Conservation (phyloP, 495 filamentous ascomycete species). For the Penicillium ochrochloron region DNA sequence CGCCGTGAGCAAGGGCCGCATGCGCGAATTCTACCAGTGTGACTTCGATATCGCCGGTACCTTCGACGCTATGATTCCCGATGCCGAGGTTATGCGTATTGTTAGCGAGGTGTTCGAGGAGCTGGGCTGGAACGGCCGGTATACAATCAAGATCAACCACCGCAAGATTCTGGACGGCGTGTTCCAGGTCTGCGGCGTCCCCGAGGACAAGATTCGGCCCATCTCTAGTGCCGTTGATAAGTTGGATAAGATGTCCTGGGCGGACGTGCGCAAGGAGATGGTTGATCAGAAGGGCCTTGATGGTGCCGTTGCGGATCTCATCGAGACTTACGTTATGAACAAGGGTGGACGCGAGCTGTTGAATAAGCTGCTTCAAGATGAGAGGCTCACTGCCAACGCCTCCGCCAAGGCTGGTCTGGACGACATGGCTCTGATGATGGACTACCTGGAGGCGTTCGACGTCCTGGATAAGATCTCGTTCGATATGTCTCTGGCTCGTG, state of each 20-base stretch:
- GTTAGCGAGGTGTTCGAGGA: constrained; percentile 82
- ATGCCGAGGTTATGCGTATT: constrained; percentile 89
- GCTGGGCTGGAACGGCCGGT: constrained; percentile 71
- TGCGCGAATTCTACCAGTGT: constrained; percentile 98
- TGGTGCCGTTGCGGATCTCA: constrained; percentile 75
- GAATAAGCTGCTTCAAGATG: constrained; percentile 64
- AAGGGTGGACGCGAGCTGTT: constrained; percentile 74
- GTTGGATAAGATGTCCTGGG: constrained; percentile 90
- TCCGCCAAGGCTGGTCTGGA: constrained; percentile 76
- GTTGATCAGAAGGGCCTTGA: constrained; percentile 86
- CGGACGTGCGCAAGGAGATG: constrained; percentile 91
- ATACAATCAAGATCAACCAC: constrained; percentile 94
- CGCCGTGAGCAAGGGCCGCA: constrained; percentile 83
- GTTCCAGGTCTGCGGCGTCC: constrained; percentile 89
- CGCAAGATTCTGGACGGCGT: constrained; percentile 92
- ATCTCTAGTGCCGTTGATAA: constrained; percentile 96
- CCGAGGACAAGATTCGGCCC: constrained; percentile 78
- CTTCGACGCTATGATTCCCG: constrained; percentile 93
- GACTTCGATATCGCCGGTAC: constrained; percentile 94
- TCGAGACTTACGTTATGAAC: constrained; percentile 77
- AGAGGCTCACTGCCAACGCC: constrained; percentile 65
- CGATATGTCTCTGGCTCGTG: constrained; percentile 82
- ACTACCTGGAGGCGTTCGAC: constrained; percentile 77
- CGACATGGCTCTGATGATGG: constrained; percentile 81
- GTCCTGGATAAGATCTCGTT: constrained; percentile 75